Conservation (phyloP, 2,329 filamentous ascomycete genomes). For the Cladosporium velox region DNA sequence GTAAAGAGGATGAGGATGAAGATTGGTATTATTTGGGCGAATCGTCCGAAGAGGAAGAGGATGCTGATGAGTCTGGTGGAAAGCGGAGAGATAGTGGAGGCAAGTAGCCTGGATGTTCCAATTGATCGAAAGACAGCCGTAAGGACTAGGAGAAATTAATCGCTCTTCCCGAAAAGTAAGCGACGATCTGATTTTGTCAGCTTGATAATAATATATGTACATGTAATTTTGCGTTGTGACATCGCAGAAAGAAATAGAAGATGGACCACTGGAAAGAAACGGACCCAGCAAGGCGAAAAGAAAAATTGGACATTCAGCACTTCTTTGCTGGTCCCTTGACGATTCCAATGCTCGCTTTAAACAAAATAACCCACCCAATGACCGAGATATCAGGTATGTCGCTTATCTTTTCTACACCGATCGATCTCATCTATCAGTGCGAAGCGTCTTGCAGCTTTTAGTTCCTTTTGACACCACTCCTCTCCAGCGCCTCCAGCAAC, state of each 20-base stretch:
- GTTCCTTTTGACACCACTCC: conserved; percentile 55
- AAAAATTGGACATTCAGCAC: neutral
- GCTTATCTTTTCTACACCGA: conserved; percentile 2
- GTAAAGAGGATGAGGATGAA: neutral
- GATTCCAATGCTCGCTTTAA: conserved; percentile 11
- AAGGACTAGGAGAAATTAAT: neutral
- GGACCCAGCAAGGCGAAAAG: neutral
- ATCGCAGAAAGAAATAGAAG: neutral
- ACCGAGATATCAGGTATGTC: neutral
- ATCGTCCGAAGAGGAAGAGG: neutral
- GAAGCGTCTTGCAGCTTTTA: neutral
- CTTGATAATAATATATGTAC: neutral
- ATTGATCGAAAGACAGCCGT: neutral
- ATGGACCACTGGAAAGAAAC: neutral
- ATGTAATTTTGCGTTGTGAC: neutral
- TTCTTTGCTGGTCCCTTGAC: neutral
- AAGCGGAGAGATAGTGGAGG: conserved; percentile 3
- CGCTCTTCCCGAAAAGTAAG: neutral
- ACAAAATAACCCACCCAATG: neutral
- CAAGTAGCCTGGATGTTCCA: neutral
- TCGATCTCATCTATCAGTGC: neutral
- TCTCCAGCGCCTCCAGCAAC: conserved; percentile 80
- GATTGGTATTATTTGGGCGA: neutral
- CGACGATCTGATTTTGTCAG: neutral
- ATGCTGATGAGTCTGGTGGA: neutral